Percentiles rank a stretch among this genome's conserved stretches.
Evolutionary conservation across 2,329 filamentous ascomycete species (phyloP).

Genomic region (Penicillium sp.): DNA sequence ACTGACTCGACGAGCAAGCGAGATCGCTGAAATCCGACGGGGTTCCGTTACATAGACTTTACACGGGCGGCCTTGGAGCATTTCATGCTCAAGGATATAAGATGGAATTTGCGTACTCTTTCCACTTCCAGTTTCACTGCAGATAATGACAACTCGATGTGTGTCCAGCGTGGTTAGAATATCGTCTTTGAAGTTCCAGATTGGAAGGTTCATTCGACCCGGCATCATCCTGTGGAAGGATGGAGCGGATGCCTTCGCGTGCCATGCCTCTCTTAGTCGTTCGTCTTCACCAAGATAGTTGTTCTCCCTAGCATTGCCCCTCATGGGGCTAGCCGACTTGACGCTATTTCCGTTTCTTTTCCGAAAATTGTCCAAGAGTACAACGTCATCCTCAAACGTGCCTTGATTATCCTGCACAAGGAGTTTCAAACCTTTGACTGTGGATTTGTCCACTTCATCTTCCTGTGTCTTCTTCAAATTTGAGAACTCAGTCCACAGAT

Average conservation of each 20-base stretch:
- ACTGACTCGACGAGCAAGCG: slow-evolving; percentile 86
- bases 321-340: slow-evolving; percentile 27
- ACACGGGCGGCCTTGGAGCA: slow-evolving; percentile 75
- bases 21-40: slow-evolving; percentile 92
- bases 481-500: slow-evolving; percentile 79
- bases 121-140: slow-evolving; percentile 93
- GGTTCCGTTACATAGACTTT: slow-evolving; percentile 97
- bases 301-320: slow-evolving; percentile 22
- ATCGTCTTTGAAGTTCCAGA: slow-evolving; percentile 79
- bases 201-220: slow-evolving; percentile 78
- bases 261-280: slow-evolving; percentile 54
- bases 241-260: slow-evolving; percentile 49
- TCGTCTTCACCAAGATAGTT: slow-evolving; percentile 31
- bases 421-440: slow-evolving; percentile 63
- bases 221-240: slow-evolving; percentile 77
- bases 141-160: slow-evolving; percentile 87
- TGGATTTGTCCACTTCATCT: slow-evolving; percentile 69
- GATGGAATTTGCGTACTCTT: slow-evolving; percentile 98
- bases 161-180: slow-evolving; percentile 75
- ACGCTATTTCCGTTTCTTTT: slow-evolving; percentile 43
- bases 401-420: slow-evolving; percentile 38
- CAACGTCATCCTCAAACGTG: slow-evolving; percentile 67
- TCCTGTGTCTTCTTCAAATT: slow-evolving; percentile 67
- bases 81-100: slow-evolving; percentile 86
- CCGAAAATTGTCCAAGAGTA: slow-evolving; percentile 74